Percentiles rank a stretch among this genome's conserved stretches.
These are phyloP conservation scores for Amylocystis lapponica DNA, from an alignment of 768 basidiomycete species.

Conservation along the genomic window DNA sequence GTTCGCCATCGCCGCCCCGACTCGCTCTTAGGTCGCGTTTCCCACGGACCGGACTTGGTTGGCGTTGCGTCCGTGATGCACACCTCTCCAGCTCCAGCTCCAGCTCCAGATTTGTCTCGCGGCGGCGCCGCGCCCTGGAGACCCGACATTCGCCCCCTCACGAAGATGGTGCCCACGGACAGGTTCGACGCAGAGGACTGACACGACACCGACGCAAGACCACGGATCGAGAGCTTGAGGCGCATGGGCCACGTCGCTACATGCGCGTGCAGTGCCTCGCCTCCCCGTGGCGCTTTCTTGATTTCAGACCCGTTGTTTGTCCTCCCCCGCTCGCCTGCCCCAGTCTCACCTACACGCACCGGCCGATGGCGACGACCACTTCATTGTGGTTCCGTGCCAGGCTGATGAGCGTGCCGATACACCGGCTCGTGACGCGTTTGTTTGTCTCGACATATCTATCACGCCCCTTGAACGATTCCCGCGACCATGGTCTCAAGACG, in stretches of 20 bases:
- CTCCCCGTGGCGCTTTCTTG: constrained; percentile 49
- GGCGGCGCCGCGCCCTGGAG: constrained; percentile 50
- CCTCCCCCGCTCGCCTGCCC: constrained; percentile 13
- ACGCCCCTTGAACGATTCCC: constrained; percentile 9
- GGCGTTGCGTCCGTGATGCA: constrained; percentile 20
- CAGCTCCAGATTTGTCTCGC: constrained; percentile 33
- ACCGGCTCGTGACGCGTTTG: constrained; percentile 46
- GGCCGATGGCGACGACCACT: constrained; percentile 73
- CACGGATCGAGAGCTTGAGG: constrained; percentile 46
- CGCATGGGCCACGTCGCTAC: constrained; percentile 38
- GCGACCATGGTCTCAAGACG: constrained; percentile 11
- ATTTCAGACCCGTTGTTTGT: constrained; percentile 24
- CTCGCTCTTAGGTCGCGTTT: constrained; percentile 10
- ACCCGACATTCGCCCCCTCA: constrained; percentile 4
- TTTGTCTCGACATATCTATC: constrained; percentile 24
- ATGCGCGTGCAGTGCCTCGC: constrained; percentile 48
- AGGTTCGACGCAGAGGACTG: constrained; percentile 44
- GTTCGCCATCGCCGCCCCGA: constrained; percentile 2
- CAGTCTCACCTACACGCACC: constrained; percentile 34
- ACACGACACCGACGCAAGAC: constrained; percentile 43
- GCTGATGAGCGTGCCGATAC: constrained; percentile 59
- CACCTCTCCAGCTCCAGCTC: constrained; percentile 9
- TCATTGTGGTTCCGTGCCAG: constrained; percentile 76
- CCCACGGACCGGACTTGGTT: constrained; percentile 15
- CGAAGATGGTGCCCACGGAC: constrained; percentile 48